Evolutionary conservation across 2,329 filamentous ascomycete genomes (phyloP), one percentile per base, ranked within the genome.

Genomic region (Aspergillus cejpii): DNA sequence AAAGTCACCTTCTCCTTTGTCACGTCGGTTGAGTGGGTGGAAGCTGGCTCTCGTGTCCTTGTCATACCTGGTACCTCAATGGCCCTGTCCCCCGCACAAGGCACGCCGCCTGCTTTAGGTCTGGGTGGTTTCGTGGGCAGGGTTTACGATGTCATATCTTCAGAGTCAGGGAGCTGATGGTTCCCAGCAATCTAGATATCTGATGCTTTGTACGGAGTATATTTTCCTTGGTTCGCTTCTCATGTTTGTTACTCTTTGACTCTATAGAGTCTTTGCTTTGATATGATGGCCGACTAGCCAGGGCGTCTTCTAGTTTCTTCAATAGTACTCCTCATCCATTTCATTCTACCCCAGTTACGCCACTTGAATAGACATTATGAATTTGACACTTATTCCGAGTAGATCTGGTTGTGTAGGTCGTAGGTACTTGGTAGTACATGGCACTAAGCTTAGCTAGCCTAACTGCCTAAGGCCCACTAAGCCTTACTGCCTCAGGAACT

Each of bases 101-200:
- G 68, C 2, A 65, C 71, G 21, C 71, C 70, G 44, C 70, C 74
- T 1, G 59, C 75, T 10, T 73, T 74, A 7, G 77, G 76, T 1
- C 55, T 83, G 8, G 77, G 80, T 46, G 79, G 80, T 0, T 81
- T 81, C 61, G 78, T 81, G 14, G 80, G 80, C 0, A 66, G 58
- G 29, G 56, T 74, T 17, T 60, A 59, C 48, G 67, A 67, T 34
- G 61, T 69, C 17, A 4, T 55, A 15, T 48, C 37, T 24, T 29
- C 45, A 78, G 2, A 87, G 85, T 50, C 81, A 20, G 5, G 27
- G 20, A 20, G 20, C 12, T 14, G 24, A 21, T 23, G 33, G 27
- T 10, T 6, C 20, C 8, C 14, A 3, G 12, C 6, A 14, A 2
- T 15, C 12, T 24, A 24, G 23, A 4, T 4, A 24, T 24, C 8